phyloP scores from a whole-genome alignment of 73 alveolate species.

The Paramecium primaurelia region DNA sequence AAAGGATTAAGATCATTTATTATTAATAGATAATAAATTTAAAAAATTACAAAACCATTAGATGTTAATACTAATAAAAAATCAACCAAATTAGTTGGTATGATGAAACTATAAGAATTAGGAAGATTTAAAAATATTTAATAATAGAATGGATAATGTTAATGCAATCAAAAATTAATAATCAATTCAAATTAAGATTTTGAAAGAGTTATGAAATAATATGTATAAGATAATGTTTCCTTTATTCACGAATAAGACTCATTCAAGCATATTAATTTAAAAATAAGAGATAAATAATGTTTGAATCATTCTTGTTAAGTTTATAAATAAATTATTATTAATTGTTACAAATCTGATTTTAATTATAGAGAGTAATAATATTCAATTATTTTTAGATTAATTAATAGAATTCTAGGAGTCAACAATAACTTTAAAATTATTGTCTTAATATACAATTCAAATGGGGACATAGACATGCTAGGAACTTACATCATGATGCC shows the following conservation, averaged over 20 bases:
- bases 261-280: not conserved
- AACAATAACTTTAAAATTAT: not conserved
- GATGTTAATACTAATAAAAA: not conserved
- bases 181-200: not conserved
- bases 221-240: not conserved
- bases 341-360: not conserved
- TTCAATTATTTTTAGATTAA: not conserved
- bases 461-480: not conserved
- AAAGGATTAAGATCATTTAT: not conserved
- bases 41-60: not conserved
- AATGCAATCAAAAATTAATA: not conserved
- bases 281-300: not conserved
- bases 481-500: not conserved
- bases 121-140: conserved; percentile 8
- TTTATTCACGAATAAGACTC: not conserved
- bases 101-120: conserved; percentile 33
- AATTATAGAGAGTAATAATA: not conserved
- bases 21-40: not conserved
- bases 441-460: not conserved
- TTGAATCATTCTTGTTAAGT: not conserved
- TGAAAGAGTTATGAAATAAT: not conserved
- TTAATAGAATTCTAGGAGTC: not conserved
- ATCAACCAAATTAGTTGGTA: not conserved
- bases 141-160: not conserved
- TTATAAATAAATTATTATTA: not conserved